A percentile compares a stretch with the other conserved stretches of the same genome.
Conservation (phyloP, 1,284 basidiomycete genomes). For the Ustilago esculenta region DNA sequence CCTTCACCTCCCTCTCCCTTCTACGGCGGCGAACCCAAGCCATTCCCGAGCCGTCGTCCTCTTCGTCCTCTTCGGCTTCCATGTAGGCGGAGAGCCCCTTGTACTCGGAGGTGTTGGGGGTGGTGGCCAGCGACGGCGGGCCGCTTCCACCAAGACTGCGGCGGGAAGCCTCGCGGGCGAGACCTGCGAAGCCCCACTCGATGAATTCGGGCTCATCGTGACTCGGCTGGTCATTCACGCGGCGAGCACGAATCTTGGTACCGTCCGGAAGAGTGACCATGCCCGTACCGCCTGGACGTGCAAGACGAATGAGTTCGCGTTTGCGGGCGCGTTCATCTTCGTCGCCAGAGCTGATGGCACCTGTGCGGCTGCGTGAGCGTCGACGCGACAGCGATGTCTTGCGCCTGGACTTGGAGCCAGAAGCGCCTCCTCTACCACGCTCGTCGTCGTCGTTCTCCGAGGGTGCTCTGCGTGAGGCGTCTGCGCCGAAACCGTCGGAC, state of each 20-base stretch:
- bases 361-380: slow-evolving; percentile 40
- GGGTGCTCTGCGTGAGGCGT: slow-evolving; percentile 9
- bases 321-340: slow-evolving; percentile 55
- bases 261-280: slow-evolving; percentile 66
- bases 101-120: slow-evolving; percentile 37
- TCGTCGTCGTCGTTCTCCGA: slow-evolving; percentile 46
- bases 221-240: slow-evolving; percentile 54
- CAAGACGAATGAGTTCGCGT: slow-evolving; percentile 56
- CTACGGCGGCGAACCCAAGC: slow-evolving; percentile 43
- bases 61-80: slow-evolving; percentile 33
- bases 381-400: slow-evolving; percentile 32
- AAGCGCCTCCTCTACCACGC: slow-evolving; percentile 24
- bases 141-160: slow-evolving; percentile 42
- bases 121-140: slow-evolving; percentile 38
- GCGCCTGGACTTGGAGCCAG: slow-evolving; percentile 21
- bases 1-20: slow-evolving; percentile 35
- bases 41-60: slow-evolving; percentile 48
- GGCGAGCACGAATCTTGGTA: slow-evolving; percentile 59
- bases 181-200: slow-evolving; percentile 64
- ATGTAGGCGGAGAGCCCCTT: slow-evolving; percentile 30
- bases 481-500: slow-evolving; percentile 15
- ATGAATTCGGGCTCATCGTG: slow-evolving; percentile 49
- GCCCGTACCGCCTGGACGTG: slow-evolving; percentile 63
- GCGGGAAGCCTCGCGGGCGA: slow-evolving; percentile 49
- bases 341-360: slow-evolving; percentile 46